Base-by-base conservation (phyloP, 768 basidiomycete genomes). In the Kwoniella sp. region DNA sequence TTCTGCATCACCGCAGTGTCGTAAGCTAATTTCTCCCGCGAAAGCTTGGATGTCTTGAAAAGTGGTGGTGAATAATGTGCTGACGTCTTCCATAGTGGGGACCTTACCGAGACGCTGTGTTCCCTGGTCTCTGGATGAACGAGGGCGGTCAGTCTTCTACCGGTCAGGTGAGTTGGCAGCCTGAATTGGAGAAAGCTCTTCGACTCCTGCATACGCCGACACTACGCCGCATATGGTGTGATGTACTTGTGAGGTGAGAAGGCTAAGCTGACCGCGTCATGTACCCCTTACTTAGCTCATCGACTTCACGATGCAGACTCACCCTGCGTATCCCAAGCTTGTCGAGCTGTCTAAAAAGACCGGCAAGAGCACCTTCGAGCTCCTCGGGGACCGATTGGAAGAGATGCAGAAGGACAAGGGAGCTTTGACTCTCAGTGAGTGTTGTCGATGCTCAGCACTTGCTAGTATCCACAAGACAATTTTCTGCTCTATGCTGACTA, bases 101-200 rank as follows among this genome's bases (percentile, higher is more conserved):
- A 34, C 70, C 68, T 5, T 81, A 73, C 67, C 68, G 91, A 87
- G 89, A 97, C 75, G 88, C 92, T 5, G 85, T 94, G 31, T 93
- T 97, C 82, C 88, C 88, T 48, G 92, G 89, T 20, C 94, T 92
- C 89, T 99, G 95, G 96, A 96, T 97, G 93, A 99, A 94, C 75
- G 96, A 99, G 82, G 96, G 95, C 41, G 96, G 96, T 1, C 96
- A 99, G 81, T 96, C 93, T 8, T 94, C 93, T 0, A 99, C 96
- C 0, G 96, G 96, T n/a, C 92, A 93, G 82, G 89, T 89, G 58
- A 54, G 82, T 67, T 22, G 25, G 29, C 12, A 7, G 26, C 30
- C 58, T 1, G n/a, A n/a, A n/a, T n/a, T n/a, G n/a, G n/a, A n/a
- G n/a, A n/a, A n/a, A n/a, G n/a, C 31, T 9, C 20, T n/a, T 37